A percentile compares a stretch with the other conserved stretches of the same genome.
phyloP scores from a whole-genome alignment of 2,329 filamentous ascomycete species.

The Cryoendolithus antarcticus region DNA sequence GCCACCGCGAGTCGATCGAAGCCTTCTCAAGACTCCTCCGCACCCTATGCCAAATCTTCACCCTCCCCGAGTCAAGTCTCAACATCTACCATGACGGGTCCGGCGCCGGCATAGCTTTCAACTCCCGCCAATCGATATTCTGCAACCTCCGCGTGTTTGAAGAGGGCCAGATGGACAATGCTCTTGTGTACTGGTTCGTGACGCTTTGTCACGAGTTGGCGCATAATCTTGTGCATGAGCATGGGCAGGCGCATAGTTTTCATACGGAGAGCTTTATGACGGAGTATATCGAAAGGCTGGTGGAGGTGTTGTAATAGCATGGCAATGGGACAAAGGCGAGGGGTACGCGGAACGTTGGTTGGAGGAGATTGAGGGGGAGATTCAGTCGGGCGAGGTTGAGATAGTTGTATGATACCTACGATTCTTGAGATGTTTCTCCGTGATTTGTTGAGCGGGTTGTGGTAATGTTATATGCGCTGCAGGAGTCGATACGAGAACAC shows the following conservation, averaged over 20 bases:
- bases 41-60: constrained; percentile 61
- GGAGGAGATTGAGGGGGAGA: too few species aligned
- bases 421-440: too few species aligned
- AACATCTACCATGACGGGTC: constrained; percentile 79
- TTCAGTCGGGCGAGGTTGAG: too few species aligned
- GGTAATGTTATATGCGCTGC: too few species aligned
- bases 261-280: constrained; percentile 75
- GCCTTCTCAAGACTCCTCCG: constrained; percentile 56
- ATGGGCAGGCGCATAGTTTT: constrained; percentile 69
- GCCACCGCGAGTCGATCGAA: constrained; percentile 51
- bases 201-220: constrained; percentile 92
- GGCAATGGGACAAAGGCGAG: too few species aligned
- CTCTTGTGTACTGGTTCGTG: constrained; percentile 81
- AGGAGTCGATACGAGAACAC: too few species aligned
- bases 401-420: too few species aligned
- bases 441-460: too few species aligned
- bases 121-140: constrained; percentile 74
- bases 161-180: constrained; percentile 35
- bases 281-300: constrained; percentile 62
- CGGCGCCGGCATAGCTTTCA: constrained; percentile 84
- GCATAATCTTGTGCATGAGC: constrained; percentile 74
- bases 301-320: constrained; percentile 17
- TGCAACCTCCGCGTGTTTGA: constrained; percentile 85
- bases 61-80: constrained; percentile 53
- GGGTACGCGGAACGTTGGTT: too few species aligned